Conservation (phyloP, 208 protist genomes). For the Leptomonas seymouri region DNA sequence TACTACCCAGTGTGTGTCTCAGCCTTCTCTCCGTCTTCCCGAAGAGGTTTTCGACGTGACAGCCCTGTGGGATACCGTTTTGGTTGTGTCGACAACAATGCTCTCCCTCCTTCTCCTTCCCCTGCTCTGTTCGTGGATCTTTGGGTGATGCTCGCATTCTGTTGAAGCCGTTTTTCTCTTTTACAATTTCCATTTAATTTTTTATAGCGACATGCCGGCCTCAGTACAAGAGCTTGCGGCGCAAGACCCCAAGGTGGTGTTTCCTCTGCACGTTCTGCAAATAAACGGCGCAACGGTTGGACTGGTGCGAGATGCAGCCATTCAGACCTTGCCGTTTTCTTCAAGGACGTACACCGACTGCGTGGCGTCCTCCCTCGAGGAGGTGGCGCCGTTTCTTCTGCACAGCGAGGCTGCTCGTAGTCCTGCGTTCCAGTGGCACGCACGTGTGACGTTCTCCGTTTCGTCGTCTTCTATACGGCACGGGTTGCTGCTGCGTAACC, state of each 20-base stretch:
- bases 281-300: conserved; percentile 6
- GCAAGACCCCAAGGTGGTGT: background rate
- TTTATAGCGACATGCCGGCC: background rate
- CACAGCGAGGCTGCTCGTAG: background rate
- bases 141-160: background rate
- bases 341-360: background rate
- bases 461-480: conserved; percentile 8
- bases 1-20: too few relatives aligned
- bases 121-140: background rate
- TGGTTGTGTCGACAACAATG: too few relatives aligned
- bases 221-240: background rate
- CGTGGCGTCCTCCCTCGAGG: conserved; percentile 4
- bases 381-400: background rate
- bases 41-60: background rate
- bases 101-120: background rate
- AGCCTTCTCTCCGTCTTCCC: too few relatives aligned
- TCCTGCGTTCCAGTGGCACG: conserved; percentile 7
- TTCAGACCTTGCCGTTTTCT: conserved; percentile 15
- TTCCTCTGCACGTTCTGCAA: conserved; percentile 14
- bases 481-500: conserved; percentile 16
- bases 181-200: conserved; percentile 11
- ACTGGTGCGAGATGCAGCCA: conserved; percentile 15
- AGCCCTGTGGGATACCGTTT: too few relatives aligned
- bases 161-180: background rate
- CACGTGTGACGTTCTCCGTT: conserved; percentile 19